A percentile compares a stretch with the other conserved stretches of the same genome.
Conservation (phyloP, 805 yeast genomes). For the Kazachstania taianensis region DNA sequence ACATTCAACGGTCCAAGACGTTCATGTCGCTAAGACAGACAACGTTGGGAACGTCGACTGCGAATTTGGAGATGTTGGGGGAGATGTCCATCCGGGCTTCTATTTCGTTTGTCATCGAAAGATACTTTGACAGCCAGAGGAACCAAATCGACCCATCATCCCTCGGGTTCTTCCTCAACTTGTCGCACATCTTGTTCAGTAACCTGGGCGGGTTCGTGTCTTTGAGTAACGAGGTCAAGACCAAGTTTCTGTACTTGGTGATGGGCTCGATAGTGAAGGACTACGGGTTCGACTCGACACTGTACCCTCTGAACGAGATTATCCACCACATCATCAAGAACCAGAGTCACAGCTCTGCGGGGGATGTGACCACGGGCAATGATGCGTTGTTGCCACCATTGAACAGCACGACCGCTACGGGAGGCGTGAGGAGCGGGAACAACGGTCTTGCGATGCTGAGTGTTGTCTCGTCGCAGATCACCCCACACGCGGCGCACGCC, state of each 20-base stretch:
- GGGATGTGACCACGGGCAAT: constrained; percentile 18
- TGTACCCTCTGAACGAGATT: constrained; percentile 57
- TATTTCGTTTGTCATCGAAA: constrained; percentile 52
- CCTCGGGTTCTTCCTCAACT: too few relatives aligned
- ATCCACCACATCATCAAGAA: constrained; percentile 12
- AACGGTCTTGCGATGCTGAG: constrained; percentile 25
- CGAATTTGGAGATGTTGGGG: constrained; percentile 47
- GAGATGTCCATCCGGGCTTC: constrained; percentile 44
- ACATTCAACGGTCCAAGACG: constrained; percentile 52
- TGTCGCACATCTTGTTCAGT: neutral
- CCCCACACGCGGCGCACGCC: too few relatives aligned
- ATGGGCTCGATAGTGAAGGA: constrained; percentile 66
- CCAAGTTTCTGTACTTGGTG: constrained; percentile 41
- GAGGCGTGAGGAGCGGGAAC: too few relatives aligned
- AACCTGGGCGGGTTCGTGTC: neutral
- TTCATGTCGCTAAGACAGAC: constrained; percentile 31
- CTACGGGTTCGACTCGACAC: constrained; percentile 66
- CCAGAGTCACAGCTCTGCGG: constrained; percentile 2
- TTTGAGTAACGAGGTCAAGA: neutral
- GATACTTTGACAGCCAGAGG: too few relatives aligned
- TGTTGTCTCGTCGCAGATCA: constrained; percentile 22
- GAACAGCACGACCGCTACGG: neutral
- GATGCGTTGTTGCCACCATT: neutral
- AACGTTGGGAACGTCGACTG: constrained; percentile 28
- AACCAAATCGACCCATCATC: too few relatives aligned